These are phyloP conservation scores for Phanerochaete sordida DNA, from an alignment of 768 basidiomycete genomes.

Conservation along the genomic window DNA sequence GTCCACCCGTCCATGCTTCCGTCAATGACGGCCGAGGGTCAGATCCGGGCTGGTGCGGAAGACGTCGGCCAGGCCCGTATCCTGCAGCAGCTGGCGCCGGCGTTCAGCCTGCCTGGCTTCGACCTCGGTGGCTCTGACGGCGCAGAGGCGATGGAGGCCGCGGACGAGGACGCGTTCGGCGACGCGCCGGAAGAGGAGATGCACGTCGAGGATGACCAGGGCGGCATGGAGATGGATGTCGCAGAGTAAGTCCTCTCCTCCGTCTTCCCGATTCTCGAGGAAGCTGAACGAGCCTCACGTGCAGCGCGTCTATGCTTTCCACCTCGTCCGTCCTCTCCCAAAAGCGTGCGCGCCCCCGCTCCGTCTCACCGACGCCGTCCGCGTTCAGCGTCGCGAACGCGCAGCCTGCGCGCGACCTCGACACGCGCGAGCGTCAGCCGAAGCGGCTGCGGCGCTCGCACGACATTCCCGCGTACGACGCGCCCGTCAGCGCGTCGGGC, in stretches of 20 bases:
- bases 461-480: conserved; percentile 46
- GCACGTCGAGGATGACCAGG: conserved; percentile 30
- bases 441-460: conserved; percentile 61
- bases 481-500: conserved; percentile 38
- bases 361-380: conserved; percentile 24
- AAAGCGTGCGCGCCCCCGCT: conserved; percentile 27
- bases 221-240: conserved; percentile 34
- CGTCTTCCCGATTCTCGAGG: neutral
- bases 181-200: conserved; percentile 18
- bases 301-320: conserved; percentile 11
- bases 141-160: conserved; percentile 75
- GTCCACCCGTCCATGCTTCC: conserved; percentile 78
- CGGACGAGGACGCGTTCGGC: conserved; percentile 77
- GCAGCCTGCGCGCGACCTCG: conserved; percentile 2
- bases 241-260: conserved; percentile 31
- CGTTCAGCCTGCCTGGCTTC: conserved; percentile 2
- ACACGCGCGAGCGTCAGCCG: conserved; percentile 29
- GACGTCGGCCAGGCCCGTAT: conserved; percentile 81
- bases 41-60: conserved; percentile 72
- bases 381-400: conserved; percentile 3
- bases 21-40: conserved; percentile 35
- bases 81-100: conserved; percentile 46
- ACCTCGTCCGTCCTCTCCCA: conserved; percentile 22
- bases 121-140: conserved; percentile 36
- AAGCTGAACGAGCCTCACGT: neutral